Base-by-base conservation (phyloP, 768 basidiomycete genomes). In the Phaffia australis region DNA sequence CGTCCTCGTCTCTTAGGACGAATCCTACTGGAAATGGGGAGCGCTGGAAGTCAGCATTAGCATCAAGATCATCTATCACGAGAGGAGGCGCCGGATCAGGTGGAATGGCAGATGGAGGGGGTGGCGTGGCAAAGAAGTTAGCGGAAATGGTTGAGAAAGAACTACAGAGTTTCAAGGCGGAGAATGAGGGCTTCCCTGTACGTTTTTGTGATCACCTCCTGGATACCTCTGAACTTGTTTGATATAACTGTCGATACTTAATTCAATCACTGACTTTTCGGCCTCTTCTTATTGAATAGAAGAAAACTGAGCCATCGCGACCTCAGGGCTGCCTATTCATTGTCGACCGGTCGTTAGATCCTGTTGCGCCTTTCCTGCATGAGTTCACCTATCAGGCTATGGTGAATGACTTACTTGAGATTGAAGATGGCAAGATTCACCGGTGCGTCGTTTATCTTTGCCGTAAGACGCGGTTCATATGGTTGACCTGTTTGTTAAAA, bases 331-430 rank as follows among this genome's bases (percentile, higher is more conserved):
- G 89, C 19, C 79, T 98, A 49, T 81, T 98, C 73, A 87, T 99
- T 68, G 93, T 92, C 5, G 95, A 99, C 76, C 85, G 95, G n/a
- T 83, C 92, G 3, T 90, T 99, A 87, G 95, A 99, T 76, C 85
- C 85, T 72, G 74, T 87, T 29, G 87, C 90, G 2, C 95, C 95
- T 1, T 83, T 97, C 68, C 75, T 95, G 47, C 95, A 99, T 75
- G 95, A 98, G 74, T 99, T 99, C 74, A 98, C 94, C 25, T 99
- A 98, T 76, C 95, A 98, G 76, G 94, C 95, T 0, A 99, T 99
- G 95, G 87, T 87, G 58, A 91, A 92, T 71, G 95, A 99, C 76
- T 77, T 99, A 23, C 81, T 99, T 6, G 86, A 86, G 21, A 88
- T 99, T 60, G 83, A 90, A 64, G 84, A 89, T 69, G 94, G 93